Conservation (phyloP, 805 yeast species). For the Kuraishia ogatae region DNA sequence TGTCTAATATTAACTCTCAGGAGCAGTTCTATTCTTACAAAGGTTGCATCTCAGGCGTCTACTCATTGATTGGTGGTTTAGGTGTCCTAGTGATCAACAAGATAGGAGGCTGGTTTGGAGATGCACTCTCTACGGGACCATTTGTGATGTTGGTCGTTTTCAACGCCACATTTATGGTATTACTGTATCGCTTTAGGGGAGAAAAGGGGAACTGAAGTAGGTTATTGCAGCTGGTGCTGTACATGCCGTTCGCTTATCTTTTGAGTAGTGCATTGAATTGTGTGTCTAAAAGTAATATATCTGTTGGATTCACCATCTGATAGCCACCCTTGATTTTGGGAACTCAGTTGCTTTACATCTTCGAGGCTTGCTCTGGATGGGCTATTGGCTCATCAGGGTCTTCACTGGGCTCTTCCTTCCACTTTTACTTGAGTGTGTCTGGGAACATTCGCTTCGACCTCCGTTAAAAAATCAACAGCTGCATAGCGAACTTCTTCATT, state of each 20-base stretch:
- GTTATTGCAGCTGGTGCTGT: background rate
- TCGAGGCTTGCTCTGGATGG: too few relatives aligned
- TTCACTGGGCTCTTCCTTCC: too few relatives aligned
- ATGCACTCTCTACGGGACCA: slow-evolving; percentile 48
- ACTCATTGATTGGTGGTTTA: slow-evolving; percentile 58
- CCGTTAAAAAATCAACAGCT: too few relatives aligned
- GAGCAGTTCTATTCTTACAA: slow-evolving; percentile 34
- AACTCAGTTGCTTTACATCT: too few relatives aligned
- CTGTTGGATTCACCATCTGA: too few relatives aligned
- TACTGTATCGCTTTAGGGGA: background rate
- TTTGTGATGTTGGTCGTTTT: slow-evolving; percentile 28
- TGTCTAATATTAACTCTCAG: slow-evolving; percentile 27
- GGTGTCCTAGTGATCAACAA: slow-evolving; percentile 56
- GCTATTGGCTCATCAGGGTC: too few relatives aligned
- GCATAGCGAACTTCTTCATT: too few relatives aligned
- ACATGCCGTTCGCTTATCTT: background rate
- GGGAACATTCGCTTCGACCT: too few relatives aligned
- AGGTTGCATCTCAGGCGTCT: slow-evolving; percentile 65
- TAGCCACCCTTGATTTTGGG: too few relatives aligned
- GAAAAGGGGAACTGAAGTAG: background rate
- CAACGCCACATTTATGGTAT: background rate
- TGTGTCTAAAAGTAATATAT: too few relatives aligned
- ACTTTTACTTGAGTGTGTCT: too few relatives aligned
- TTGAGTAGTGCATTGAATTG: too few relatives aligned
- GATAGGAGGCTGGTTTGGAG: slow-evolving; percentile 55